These are phyloP conservation scores for Pichia sp. DNA, from an alignment of 1,139 yeast species.

Conservation along the genomic window DNA sequence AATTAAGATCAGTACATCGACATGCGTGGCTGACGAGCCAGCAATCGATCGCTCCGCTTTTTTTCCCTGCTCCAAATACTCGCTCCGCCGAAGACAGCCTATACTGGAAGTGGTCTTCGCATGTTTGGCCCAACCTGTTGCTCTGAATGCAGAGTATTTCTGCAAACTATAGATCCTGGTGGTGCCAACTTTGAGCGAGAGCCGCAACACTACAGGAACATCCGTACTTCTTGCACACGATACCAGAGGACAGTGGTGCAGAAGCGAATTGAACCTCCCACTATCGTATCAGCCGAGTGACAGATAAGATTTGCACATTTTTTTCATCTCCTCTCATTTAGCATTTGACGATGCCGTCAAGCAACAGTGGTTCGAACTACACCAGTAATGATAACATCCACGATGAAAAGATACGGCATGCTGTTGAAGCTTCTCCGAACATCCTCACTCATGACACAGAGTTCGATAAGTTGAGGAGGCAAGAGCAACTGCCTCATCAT, in stretches of 20 bases:
- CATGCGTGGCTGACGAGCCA: not conserved
- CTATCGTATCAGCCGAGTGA: not conserved
- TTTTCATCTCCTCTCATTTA: not conserved
- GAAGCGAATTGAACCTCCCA: not conserved
- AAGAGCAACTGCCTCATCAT: not conserved
- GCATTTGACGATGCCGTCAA: not conserved
- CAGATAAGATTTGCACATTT: not conserved
- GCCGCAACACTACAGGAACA: too few species aligned
- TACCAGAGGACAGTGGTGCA: not conserved
- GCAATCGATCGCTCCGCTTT: not conserved
- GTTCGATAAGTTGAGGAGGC: not conserved
- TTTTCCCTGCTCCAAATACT: not conserved
- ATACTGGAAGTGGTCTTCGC: not conserved
- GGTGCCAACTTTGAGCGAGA: too few species aligned
- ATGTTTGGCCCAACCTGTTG: not conserved
- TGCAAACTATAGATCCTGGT: too few species aligned
- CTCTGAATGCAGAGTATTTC: too few species aligned
- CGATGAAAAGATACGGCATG: not conserved
- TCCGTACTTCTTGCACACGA: too few species aligned
- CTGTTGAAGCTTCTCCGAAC: not conserved
- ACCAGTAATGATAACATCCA: not conserved
- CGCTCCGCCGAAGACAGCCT: not conserved
- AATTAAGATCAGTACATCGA: not conserved
- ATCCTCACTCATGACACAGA: not conserved
- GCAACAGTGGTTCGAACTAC: not conserved